Conservation (phyloP, 129 eudicot species). For the Oenanthe sinensis region DNA sequence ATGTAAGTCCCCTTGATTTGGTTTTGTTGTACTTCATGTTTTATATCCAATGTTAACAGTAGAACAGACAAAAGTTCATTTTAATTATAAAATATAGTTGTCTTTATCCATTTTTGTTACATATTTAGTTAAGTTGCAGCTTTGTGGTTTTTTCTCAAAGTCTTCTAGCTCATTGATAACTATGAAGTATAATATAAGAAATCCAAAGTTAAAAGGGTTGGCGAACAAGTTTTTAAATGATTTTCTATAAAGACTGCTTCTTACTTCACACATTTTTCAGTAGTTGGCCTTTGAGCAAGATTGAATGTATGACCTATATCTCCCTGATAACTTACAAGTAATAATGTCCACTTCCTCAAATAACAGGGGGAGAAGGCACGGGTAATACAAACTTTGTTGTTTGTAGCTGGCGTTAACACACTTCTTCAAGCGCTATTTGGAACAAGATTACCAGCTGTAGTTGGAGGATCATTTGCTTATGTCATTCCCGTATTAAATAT, state of each 20-base stretch:
- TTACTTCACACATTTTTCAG: background rate
- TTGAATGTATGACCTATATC: background rate
- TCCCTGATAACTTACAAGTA: background rate
- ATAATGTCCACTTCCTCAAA: constrained; percentile 16
- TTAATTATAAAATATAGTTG: background rate
- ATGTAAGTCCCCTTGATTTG: constrained; percentile 44
- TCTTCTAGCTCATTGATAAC: background rate
- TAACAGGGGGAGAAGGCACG: constrained; percentile 92
- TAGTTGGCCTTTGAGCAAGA: background rate
- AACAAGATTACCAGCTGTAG: constrained; percentile 88
- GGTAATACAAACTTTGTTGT: constrained; percentile 83
- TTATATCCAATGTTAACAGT: background rate
- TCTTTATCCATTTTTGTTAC: background rate
- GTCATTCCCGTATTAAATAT: constrained; percentile 80
- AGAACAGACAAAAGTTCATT: background rate
- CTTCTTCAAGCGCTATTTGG: constrained; percentile 93
- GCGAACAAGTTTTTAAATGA: background rate
- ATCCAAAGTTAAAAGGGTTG: background rate
- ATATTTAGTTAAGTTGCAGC: background rate
- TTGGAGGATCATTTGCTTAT: constrained; percentile 94
- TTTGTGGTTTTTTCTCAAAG: background rate
- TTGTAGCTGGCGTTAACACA: constrained; percentile 88
- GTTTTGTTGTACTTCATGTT: background rate
- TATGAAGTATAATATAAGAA: background rate
- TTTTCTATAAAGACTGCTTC: background rate